Evolutionary conservation across 129 eudicot species (phyloP).

Genomic region (Flaveria sonorensis): DNA sequence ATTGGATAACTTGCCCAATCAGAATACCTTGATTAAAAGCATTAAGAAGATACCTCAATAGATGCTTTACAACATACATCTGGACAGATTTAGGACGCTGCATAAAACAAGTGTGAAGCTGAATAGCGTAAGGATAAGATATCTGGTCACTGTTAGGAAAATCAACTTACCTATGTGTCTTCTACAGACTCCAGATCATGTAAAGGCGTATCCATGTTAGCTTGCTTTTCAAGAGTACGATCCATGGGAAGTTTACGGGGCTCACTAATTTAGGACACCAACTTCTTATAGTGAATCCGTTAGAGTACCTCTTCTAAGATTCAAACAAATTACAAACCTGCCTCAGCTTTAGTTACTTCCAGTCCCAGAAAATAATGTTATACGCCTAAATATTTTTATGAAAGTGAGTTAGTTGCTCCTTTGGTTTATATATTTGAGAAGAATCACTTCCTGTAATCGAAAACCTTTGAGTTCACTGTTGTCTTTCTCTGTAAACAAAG

Average conservation of each 20-base stretch:
- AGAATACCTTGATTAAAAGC: too few relatives aligned
- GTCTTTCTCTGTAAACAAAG: too few relatives aligned
- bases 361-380: not conserved
- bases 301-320: not conserved
- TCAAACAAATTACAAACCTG: not conserved
- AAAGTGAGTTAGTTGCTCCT: constrained; percentile 1
- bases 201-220: not conserved
- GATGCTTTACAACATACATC: not conserved
- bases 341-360: not conserved
- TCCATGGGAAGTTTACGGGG: not conserved
- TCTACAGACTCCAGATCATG: not conserved
- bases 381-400: not conserved
- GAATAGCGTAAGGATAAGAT: not conserved
- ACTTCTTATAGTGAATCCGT: not conserved
- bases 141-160: not conserved
- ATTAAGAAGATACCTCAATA: not conserved
- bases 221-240: not conserved
- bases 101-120: not conserved
- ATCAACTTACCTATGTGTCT: not conserved
- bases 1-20: constrained; percentile 8
- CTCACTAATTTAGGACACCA: not conserved
- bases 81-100: not conserved
- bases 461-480: too few relatives aligned
- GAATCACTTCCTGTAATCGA: not conserved
- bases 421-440: constrained; percentile 1